Evolutionary conservation across 371 early-diverging fungal genomes (phyloP).

Genomic region (Chytridiales sp.): DNA sequence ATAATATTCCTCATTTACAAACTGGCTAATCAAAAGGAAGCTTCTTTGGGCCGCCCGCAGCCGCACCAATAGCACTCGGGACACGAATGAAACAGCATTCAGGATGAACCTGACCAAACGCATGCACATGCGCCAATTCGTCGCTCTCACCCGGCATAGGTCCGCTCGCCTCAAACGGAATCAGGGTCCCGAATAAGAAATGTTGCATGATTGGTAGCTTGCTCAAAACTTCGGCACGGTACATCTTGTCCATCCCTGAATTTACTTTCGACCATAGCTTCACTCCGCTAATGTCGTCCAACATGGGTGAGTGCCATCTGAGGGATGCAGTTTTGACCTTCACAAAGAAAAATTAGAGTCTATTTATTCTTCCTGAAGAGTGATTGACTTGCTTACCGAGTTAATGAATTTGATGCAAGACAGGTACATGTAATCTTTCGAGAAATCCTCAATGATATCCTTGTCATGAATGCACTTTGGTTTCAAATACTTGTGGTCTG

Average conservation of each 20-base stretch:
- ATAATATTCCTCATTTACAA: neutral
- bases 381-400: constrained; percentile 30
- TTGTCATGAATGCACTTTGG: constrained; percentile 89
- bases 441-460: constrained; percentile 82
- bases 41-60: no score
- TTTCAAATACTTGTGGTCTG: constrained; percentile 45
- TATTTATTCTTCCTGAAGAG: neutral
- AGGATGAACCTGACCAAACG: constrained; percentile 91
- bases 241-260: constrained; percentile 95
- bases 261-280: constrained; percentile 94
- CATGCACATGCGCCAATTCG: constrained; percentile 73
- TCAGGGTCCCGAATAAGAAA: constrained; percentile 84
- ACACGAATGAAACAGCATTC: constrained; percentile 93
- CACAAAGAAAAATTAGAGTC: constrained; percentile 35
- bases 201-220: constrained; percentile 99
- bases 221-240: constrained; percentile 90
- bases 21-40: no score
- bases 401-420: constrained; percentile 88
- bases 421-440: constrained; percentile 92
- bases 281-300: constrained; percentile 94
- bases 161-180: constrained; percentile 37
- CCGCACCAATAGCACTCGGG: constrained; percentile 91
- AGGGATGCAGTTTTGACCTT: constrained; percentile 51
- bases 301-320: constrained; percentile 93
- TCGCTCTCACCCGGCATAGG: constrained; percentile 44